Evolutionary conservation across 2,329 filamentous ascomycete genomes (phyloP).

Genomic region (Bipolaris bicolor): DNA sequence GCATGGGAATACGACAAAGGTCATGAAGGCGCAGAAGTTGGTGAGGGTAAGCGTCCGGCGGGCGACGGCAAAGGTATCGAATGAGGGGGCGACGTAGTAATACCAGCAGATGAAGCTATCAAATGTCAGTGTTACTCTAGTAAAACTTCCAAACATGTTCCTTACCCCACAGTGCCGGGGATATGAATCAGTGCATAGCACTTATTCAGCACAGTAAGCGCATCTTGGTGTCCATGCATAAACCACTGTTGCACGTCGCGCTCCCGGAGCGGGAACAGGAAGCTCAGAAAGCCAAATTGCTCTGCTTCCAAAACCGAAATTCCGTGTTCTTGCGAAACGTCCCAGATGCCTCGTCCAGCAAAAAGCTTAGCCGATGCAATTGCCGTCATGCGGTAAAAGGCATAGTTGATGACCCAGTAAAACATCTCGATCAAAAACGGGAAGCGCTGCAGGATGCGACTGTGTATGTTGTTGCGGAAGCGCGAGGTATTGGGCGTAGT

Average conservation of each 20-base stretch:
- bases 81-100: constrained; percentile 63
- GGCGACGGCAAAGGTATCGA: constrained; percentile 52
- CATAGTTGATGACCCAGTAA: constrained; percentile 71
- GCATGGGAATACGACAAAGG: constrained; percentile 60
- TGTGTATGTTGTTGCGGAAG: constrained; percentile 67
- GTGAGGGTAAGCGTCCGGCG: constrained; percentile 58
- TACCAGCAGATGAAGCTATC: constrained; percentile 67
- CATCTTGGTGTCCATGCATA: constrained; percentile 59
- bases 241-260: constrained; percentile 63
- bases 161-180: constrained; percentile 64
- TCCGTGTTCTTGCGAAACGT: constrained; percentile 62
- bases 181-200: constrained; percentile 67
- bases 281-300: constrained; percentile 57
- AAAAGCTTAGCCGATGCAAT: constrained; percentile 59
- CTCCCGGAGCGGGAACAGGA: constrained; percentile 61
- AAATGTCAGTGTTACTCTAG: constrained; percentile 20
- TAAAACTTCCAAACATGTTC: neutral
- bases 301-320: constrained; percentile 63
- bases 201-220: constrained; percentile 63
- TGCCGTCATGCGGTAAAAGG: constrained; percentile 67
- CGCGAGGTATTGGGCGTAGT: constrained; percentile 65
- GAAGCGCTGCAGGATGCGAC: constrained; percentile 68
- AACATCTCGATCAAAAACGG: constrained; percentile 77
- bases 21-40: constrained; percentile 60
- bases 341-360: constrained; percentile 60